Evolutionary conservation across 305 asterid genomes (phyloP).

Genomic region (Solanum chacoense): DNA sequence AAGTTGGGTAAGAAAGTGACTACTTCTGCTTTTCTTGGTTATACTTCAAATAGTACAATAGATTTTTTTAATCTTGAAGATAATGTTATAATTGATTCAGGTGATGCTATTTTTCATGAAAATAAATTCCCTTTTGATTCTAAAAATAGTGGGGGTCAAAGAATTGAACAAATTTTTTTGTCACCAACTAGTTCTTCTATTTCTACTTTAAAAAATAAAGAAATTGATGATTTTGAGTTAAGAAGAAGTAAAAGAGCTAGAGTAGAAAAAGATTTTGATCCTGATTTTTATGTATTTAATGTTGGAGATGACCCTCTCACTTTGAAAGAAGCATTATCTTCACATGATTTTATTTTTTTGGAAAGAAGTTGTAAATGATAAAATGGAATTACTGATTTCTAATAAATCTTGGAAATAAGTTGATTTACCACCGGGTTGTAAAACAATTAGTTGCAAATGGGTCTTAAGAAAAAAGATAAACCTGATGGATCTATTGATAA

Average conservation of each 20-base stretch:
- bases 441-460: neutral
- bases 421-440: neutral
- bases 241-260: neutral
- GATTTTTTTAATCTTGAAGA: neutral
- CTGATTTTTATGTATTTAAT: neutral
- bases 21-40: neutral
- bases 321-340: neutral
- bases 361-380: neutral
- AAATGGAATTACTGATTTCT: too few relatives aligned
- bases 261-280: neutral
- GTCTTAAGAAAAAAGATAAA: neutral
- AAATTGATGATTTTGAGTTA: neutral
- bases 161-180: neutral
- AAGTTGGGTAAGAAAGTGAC: neutral
- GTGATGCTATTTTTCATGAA: neutral
- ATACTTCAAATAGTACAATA: neutral
- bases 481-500: neutral
- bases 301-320: neutral
- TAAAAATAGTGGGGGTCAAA: neutral
- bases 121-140: neutral
- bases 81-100: neutral
- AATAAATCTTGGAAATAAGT: neutral
- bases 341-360: neutral
- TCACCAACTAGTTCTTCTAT: neutral
- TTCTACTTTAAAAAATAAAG: neutral